These are phyloP conservation scores for Leishmania tarentolae DNA, from an alignment of 208 protist genomes.

Conservation along the genomic window DNA sequence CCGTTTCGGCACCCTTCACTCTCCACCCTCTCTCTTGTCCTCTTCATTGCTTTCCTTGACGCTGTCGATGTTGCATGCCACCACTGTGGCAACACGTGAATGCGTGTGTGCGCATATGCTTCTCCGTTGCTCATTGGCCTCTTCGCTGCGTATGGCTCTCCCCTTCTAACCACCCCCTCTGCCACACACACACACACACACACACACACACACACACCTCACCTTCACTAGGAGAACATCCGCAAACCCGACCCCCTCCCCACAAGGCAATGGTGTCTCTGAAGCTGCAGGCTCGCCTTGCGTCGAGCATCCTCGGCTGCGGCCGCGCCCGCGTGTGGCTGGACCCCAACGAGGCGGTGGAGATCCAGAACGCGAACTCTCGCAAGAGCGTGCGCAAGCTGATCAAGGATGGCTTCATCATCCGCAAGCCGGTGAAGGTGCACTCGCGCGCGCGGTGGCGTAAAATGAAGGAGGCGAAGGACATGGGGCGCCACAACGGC, in stretches of 20 bases:
- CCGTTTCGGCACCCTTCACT: background rate
- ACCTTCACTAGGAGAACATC: constrained; percentile 11
- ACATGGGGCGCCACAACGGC: constrained; percentile 93
- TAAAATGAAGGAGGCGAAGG: constrained; percentile 92
- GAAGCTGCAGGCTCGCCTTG: constrained; percentile 98
- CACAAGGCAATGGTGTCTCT: constrained; percentile 71
- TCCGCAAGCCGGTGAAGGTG: constrained; percentile 95
- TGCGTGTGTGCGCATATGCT: background rate
- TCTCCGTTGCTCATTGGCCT: background rate
- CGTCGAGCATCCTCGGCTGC: constrained; percentile 98
- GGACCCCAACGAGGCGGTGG: constrained; percentile 97
- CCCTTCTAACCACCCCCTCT: background rate
- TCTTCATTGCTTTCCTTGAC: background rate
- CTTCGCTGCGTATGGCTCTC: background rate
- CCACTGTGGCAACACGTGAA: background rate
- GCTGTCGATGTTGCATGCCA: background rate
- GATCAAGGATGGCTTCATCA: constrained; percentile 98
- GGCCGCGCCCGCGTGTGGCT: constrained; percentile 98
- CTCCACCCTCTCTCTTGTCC: too few relatives aligned
- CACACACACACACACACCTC: background rate
- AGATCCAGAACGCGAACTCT: constrained; percentile 98
- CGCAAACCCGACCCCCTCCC: background rate
- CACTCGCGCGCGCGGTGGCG: constrained; percentile 96
- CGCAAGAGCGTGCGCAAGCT: constrained; percentile 97
- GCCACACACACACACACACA: background rate